Evolutionary conservation across 2,329 filamentous ascomycete genomes (phyloP).

Genomic region (Aspergillus amoenus): DNA sequence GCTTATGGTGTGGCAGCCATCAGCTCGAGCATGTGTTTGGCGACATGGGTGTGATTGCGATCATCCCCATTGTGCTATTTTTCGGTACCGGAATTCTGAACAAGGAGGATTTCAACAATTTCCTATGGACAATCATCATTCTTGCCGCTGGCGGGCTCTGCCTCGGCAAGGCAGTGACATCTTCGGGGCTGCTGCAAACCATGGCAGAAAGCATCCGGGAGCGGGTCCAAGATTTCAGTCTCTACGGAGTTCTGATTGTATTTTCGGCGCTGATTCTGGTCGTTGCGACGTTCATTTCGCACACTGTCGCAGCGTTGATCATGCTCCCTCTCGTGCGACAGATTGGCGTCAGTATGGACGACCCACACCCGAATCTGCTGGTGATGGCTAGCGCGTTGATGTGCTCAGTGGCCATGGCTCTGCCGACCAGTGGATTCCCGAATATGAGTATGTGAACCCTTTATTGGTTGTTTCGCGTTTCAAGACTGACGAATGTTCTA

Average conservation of each 20-base stretch:
- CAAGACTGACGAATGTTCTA: conserved; percentile 36
- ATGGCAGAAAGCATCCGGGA: conserved; percentile 76
- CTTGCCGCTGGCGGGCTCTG: conserved; percentile 90
- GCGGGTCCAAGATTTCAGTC: conserved; percentile 71
- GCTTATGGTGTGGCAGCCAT: conserved; percentile 88
- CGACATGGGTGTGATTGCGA: conserved; percentile 97
- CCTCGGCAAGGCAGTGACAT: conserved; percentile 90
- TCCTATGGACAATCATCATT: conserved; percentile 99
- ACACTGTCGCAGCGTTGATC: conserved; percentile 94
- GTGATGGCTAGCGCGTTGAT: conserved; percentile 96
- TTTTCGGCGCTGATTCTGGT: conserved; percentile 84
- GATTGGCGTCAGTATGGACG: conserved; percentile 79
- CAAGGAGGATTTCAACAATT: conserved; percentile 99
- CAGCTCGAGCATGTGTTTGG: conserved; percentile 85
- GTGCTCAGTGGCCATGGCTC: conserved; percentile 95
- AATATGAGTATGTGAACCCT: conserved; percentile 86
- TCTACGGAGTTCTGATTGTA: conserved; percentile 84
- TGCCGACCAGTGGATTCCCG: conserved; percentile 94
- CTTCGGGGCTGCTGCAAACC: conserved; percentile 85
- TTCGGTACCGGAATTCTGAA: conserved; percentile 95
- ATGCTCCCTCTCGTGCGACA: conserved; percentile 86
- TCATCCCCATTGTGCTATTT: conserved; percentile 92
- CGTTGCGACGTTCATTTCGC: conserved; percentile 95
- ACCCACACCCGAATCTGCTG: conserved; percentile 89
- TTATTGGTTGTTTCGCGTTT: background rate